Evolutionary conservation across 257 asterid species (phyloP).

Genomic region (Craterostigma plantagineum): DNA sequence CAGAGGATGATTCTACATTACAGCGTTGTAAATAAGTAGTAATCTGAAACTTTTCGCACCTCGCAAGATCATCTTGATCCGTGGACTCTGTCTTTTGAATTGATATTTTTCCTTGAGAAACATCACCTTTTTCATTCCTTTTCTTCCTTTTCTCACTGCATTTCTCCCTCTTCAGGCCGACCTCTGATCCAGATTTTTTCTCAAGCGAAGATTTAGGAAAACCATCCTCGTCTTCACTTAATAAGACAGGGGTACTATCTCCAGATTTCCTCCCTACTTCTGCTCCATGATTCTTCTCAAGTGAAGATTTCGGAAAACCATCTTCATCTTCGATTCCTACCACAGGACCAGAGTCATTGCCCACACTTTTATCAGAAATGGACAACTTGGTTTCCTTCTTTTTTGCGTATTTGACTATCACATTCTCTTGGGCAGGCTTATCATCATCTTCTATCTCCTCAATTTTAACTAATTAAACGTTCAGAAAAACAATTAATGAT

Average conservation of each 20-base stretch:
- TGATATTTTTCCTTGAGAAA: constrained; percentile 16
- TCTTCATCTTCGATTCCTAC: constrained; percentile 77
- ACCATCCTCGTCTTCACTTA: constrained; percentile 95
- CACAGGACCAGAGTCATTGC: constrained; percentile 16
- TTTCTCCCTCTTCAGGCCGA: constrained; percentile 5
- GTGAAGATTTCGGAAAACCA: constrained; percentile 57
- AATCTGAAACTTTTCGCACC: constrained; percentile 20
- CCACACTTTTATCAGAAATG: constrained; percentile 16
- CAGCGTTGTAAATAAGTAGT: constrained; percentile 1
- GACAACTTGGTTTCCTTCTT: constrained; percentile 32
- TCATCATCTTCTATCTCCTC: constrained; percentile 78
- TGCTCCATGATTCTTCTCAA: constrained; percentile 12
- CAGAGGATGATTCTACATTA: background rate
- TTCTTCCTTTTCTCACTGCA: constrained; percentile 15
- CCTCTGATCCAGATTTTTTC: constrained; percentile 12
- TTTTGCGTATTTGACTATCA: constrained; percentile 22
- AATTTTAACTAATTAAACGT: constrained; percentile 50
- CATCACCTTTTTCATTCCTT: constrained; percentile 19
- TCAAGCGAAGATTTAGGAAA: constrained; percentile 36
- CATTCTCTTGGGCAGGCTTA: constrained; percentile 26
- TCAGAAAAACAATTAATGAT: constrained; percentile 3
- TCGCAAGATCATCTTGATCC: constrained; percentile 21
- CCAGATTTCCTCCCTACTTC: constrained; percentile 1
- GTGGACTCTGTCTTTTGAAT: constrained; percentile 41
- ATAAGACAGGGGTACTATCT: constrained; percentile 22